Evolutionary conservation across 805 yeast species (phyloP).

Genomic region (Sugiyamaella chiloensis): DNA sequence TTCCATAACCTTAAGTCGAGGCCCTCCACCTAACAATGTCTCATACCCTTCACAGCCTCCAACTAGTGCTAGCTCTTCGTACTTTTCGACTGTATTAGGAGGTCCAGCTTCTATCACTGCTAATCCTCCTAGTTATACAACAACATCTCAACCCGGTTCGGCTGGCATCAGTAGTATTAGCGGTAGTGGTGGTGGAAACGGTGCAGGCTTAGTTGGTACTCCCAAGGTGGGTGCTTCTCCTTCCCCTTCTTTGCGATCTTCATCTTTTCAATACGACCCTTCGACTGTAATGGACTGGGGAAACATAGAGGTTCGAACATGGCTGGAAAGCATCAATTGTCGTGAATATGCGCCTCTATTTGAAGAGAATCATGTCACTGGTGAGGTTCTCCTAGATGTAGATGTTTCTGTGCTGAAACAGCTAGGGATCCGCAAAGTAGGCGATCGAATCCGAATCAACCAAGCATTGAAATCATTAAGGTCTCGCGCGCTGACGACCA

Average conservation of each 20-base stretch:
- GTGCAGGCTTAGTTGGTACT: too few relatives aligned
- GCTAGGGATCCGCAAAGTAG: slow-evolving; percentile 71
- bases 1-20: background rate
- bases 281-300: slow-evolving; percentile 26
- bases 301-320: slow-evolving; percentile 28
- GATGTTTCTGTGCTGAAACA: slow-evolving; percentile 66
- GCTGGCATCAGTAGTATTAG: too few relatives aligned
- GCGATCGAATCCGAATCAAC: slow-evolving; percentile 74
- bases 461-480: slow-evolving; percentile 51
- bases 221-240: background rate
- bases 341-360: slow-evolving; percentile 28
- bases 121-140: background rate
- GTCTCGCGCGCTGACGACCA: background rate
- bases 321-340: slow-evolving; percentile 33
- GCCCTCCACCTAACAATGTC: background rate
- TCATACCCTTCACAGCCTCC: background rate
- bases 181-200: too few relatives aligned
- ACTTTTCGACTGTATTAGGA: background rate
- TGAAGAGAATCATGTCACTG: slow-evolving; percentile 50
- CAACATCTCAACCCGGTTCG: too few relatives aligned
- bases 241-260: background rate
- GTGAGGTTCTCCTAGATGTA: slow-evolving; percentile 54
- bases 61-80: too few relatives aligned
- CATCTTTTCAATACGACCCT: background rate
- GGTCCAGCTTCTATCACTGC: slow-evolving; percentile 4